Conservation (phyloP, 371 early-diverging fungal genomes). For the Haplosporangium sp. region DNA sequence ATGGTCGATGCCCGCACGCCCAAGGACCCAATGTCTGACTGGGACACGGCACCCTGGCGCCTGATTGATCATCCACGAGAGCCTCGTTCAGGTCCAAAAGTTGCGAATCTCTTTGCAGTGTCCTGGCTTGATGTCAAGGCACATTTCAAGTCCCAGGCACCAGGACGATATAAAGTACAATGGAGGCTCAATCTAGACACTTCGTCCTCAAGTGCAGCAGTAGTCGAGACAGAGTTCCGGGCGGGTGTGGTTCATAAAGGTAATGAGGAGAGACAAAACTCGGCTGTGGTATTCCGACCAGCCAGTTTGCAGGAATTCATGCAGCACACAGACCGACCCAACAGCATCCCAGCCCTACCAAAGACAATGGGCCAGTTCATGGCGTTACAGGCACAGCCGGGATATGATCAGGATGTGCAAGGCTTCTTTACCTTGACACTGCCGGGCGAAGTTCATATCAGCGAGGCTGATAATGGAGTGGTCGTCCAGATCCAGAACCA, state of each 20-base stretch:
- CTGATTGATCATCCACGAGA: constrained; percentile 6
- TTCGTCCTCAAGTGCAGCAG: background rate
- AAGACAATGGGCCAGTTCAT: background rate
- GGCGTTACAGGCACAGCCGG: background rate
- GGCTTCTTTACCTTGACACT: constrained; percentile 27
- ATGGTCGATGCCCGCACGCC: background rate
- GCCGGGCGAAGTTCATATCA: constrained; percentile 10
- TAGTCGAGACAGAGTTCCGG: constrained; percentile 24
- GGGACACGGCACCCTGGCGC: background rate
- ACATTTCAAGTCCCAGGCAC: background rate
- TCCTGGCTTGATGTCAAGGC: constrained; percentile 26
- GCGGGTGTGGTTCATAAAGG: constrained; percentile 11
- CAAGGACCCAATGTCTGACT: background rate
- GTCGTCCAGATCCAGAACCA: constrained; percentile 24
- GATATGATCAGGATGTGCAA: constrained; percentile 10
- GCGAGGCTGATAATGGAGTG: constrained; percentile 2
- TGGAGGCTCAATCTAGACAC: constrained; percentile 13
- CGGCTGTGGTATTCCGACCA: too few species aligned
- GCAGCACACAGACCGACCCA: constrained; percentile 28
- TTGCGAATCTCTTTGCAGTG: constrained; percentile 12
- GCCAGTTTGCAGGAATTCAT: constrained; percentile 30
- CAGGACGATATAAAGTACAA: constrained; percentile 15
- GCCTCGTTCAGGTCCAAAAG: constrained; percentile 5
- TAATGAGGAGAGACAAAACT: constrained; percentile 8
- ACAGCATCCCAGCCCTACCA: constrained; percentile 11